Percentiles rank a stretch among this genome's conserved stretches.
These are phyloP conservation scores for Stentor coeruleus DNA, from an alignment of 73 alveolate genomes.

Conservation along the genomic window DNA sequence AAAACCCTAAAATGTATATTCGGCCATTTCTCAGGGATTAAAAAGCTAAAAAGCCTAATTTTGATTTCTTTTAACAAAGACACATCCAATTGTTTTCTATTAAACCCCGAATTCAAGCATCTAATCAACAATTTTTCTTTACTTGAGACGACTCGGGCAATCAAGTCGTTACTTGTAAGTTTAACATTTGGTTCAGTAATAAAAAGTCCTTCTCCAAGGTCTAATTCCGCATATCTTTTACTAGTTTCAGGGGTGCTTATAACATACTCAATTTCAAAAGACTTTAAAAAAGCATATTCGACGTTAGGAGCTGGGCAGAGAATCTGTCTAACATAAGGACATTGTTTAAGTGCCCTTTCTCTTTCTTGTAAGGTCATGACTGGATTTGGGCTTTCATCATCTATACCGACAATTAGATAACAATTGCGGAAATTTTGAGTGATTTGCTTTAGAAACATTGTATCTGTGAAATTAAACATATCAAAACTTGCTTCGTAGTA, in stretches of 20 bases:
- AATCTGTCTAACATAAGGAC: background rate
- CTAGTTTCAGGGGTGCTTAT: background rate
- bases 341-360: background rate
- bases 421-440: background rate
- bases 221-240: background rate
- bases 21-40: background rate
- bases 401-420: background rate
- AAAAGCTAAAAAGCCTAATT: no score
- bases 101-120: background rate
- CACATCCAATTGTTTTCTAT: background rate
- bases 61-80: background rate
- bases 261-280: background rate
- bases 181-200: background rate
- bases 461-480: background rate
- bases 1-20: no score
- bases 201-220: background rate
- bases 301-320: background rate
- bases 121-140: no score
- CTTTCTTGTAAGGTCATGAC: background rate
- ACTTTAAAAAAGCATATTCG: background rate
- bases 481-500: background rate
- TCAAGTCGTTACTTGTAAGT: background rate
- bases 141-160: background rate
- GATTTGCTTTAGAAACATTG: background rate
- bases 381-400: background rate